Evolutionary conservation across 2,329 filamentous ascomycete genomes (phyloP).

Genomic region (Aspergillus aculeatinus): DNA sequence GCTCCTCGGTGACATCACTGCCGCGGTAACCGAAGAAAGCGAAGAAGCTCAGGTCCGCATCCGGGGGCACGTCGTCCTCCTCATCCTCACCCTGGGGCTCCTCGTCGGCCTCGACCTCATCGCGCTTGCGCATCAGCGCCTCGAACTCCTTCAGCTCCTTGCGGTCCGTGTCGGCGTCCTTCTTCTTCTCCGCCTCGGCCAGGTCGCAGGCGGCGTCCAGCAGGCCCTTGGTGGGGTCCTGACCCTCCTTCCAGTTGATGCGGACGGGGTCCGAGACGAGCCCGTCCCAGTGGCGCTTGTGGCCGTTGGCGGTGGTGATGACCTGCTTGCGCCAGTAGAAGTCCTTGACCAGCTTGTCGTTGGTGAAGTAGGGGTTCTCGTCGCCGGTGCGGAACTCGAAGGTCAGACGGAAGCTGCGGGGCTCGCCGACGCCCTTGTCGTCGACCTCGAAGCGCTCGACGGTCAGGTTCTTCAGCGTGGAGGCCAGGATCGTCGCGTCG

Average conservation of each 20-base stretch:
- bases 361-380: conserved; percentile 78
- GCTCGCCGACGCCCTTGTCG: conserved; percentile 64
- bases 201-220: conserved; percentile 70
- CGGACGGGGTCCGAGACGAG: conserved; percentile 85
- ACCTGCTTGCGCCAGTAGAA: conserved; percentile 74
- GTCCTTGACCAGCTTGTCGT: conserved; percentile 80
- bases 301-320: conserved; percentile 44
- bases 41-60: conserved; percentile 73
- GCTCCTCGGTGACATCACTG: conserved; percentile 67
- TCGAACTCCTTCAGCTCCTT: conserved; percentile 53
- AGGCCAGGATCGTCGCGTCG: conserved; percentile 68
- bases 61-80: conserved; percentile 55
- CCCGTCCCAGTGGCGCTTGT: conserved; percentile 64
- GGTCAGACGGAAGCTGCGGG: conserved; percentile 72
- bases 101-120: conserved; percentile 34
- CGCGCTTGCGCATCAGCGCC: conserved; percentile 53
- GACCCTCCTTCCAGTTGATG: conserved; percentile 82
- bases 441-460: conserved; percentile 78
- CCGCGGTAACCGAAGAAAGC: conserved; percentile 81
- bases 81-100: conserved; percentile 33
- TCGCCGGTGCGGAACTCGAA: conserved; percentile 65
- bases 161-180: conserved; percentile 43
- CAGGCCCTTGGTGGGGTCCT: conserved; percentile 80
- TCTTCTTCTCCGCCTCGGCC: conserved; percentile 61
- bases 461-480: conserved; percentile 65